A percentile compares a stretch with the other conserved stretches of the same genome.
These are phyloP conservation scores for Cyclocybe cylindracea DNA, from an alignment of 768 basidiomycete species.

Conservation along the genomic window DNA sequence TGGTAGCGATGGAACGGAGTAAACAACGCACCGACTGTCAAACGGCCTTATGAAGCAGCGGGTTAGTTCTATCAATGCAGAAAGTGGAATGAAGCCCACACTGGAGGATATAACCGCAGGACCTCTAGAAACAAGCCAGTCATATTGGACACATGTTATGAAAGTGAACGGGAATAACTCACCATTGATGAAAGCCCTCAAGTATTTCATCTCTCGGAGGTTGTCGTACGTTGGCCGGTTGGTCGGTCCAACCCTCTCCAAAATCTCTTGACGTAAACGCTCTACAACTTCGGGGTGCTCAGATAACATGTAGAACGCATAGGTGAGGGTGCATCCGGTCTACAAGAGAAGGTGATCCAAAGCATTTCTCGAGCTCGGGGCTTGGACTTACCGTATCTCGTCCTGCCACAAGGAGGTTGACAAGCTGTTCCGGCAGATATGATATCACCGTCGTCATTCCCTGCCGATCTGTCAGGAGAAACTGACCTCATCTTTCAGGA, in stretches of 20 bases:
- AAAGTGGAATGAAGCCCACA: constrained; percentile 18
- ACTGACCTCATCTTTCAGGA: constrained; percentile 20
- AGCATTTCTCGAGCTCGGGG: neutral
- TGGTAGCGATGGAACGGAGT: neutral
- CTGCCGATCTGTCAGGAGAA: neutral
- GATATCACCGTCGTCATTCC: neutral
- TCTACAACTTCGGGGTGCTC: constrained; percentile 38
- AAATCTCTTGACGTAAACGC: constrained; percentile 40
- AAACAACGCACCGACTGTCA: constrained; percentile 8
- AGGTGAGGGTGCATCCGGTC: constrained; percentile 43
- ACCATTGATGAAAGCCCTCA: constrained; percentile 35
- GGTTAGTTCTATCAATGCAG: neutral
- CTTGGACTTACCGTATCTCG: constrained; percentile 42
- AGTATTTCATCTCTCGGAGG: constrained; percentile 45
- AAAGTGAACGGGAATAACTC: neutral
- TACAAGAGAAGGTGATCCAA: constrained; percentile 1
- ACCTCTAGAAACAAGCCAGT: constrained; percentile 32
- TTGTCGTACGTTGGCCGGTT: constrained; percentile 43
- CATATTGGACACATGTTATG: neutral
- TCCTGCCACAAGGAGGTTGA: constrained; percentile 53
- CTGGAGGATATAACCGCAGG: constrained; percentile 38
- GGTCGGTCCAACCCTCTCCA: constrained; percentile 36
- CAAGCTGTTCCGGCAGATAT: constrained; percentile 29
- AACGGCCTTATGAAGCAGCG: constrained; percentile 8
- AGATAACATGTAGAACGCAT: constrained; percentile 44